Evolutionary conservation across 345 rosid genomes (phyloP), one percentile per base, ranked within the genome.

Genomic region (Lepidium didymum): DNA sequence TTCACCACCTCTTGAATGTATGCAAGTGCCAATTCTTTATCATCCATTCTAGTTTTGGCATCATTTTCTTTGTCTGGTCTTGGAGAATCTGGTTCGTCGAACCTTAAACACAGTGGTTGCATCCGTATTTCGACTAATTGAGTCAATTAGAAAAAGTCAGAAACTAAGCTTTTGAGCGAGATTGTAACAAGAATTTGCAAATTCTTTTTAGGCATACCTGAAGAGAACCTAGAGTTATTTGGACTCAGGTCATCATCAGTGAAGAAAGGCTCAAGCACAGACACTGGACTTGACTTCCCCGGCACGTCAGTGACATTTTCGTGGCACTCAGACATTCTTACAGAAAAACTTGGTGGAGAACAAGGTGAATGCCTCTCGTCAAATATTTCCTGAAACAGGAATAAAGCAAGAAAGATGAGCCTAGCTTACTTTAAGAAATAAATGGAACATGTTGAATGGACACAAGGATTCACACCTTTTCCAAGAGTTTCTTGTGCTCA

Each of bases 251-350:
- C 96, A 67, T 87, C 92, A 64, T 87, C 97, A 2, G 68, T 55
- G 62, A 81, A 93, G 62, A 79, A 15, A 35, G 86, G 85, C 74
- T 93, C 98, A 68, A 90, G 91, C 64, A 93, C 98, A 75, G 97
- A 93, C 51, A 88, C 84, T 8, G 97, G 98, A 81, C 96, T 93
- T 67, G 86, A 85, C 38, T 84, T 86, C 29, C 85, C 96, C 19
- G 64, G 67, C 3, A 79, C 62, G 14, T 88, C 90, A 36, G 61
- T 49, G 36, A 74, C 66, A 58, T 68, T 65, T 44, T 81, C 91
- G 18, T 64, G 82, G 77, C 81, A 80, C 41, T 83, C 85, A 18
- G 68, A 73, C 73, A 76, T 79, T 70, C 57, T 80, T 41, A 56
- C 69, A 4, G 78, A 62, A 66, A 84, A 82, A 40, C 64, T 46